A percentile compares a stretch with the other conserved stretches of the same genome.
phyloP scores from a whole-genome alignment of 2,329 filamentous ascomycete genomes.

The Fusarium robinianum region DNA sequence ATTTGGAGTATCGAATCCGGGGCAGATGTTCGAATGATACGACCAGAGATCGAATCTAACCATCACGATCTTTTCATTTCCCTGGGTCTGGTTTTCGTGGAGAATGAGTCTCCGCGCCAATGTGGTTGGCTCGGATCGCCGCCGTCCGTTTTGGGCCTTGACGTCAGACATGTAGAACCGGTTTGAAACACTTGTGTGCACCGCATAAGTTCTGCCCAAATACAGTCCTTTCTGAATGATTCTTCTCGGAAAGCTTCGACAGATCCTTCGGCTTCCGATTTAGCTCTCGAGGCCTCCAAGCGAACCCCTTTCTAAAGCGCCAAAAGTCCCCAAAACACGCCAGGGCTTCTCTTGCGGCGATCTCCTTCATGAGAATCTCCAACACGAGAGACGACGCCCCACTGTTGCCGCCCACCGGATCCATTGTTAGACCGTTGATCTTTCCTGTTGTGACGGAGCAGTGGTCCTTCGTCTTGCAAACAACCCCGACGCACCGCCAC shows the following conservation, averaged over 20 bases:
- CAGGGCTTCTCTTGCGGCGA: constrained; percentile 8
- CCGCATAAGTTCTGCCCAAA: constrained; percentile 3
- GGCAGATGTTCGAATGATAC: constrained; percentile 16
- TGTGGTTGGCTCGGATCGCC: constrained; percentile 24
- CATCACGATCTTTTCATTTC: too few relatives aligned
- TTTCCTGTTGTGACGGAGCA: constrained; percentile 18
- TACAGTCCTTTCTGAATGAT: too few relatives aligned
- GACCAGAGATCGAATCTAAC: constrained; percentile 29
- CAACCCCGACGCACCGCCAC: too few relatives aligned
- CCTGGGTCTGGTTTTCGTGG: constrained; percentile 12
- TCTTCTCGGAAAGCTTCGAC: too few relatives aligned
- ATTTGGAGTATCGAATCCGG: constrained; percentile 25
- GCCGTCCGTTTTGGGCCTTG: constrained; percentile 12
- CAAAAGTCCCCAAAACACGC: background rate
- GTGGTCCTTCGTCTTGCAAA: too few relatives aligned
- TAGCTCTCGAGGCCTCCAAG: too few relatives aligned
- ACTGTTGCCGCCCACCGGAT: constrained; percentile 17
- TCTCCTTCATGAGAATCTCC: background rate
- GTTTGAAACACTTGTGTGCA: constrained; percentile 1
- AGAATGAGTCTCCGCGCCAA: constrained; percentile 9
- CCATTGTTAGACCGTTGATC: constrained; percentile 22
- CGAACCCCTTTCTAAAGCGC: background rate
- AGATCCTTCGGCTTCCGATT: constrained; percentile 2
- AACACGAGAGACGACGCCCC: constrained; percentile 23
- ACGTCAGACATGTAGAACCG: constrained; percentile 9